Conservation (phyloP, 176 grass and related monocot genomes). For the Hordeum vulgare region DNA sequence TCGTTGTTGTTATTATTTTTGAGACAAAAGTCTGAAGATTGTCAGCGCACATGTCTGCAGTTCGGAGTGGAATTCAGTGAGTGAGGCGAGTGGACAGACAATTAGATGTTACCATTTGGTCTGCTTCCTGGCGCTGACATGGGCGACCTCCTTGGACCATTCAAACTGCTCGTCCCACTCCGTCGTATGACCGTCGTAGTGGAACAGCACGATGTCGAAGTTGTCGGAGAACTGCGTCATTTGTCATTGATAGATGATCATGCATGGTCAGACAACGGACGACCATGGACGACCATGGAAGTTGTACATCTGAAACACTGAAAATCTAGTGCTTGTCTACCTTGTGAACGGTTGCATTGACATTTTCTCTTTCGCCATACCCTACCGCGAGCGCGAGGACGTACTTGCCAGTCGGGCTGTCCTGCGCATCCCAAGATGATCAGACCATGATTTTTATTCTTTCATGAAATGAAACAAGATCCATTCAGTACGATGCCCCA, state of each 20-base stretch:
- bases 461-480: background rate
- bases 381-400: conserved; percentile 6
- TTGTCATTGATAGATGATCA: no score
- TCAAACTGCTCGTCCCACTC: conserved; percentile 32
- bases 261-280: no score
- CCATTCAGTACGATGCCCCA: background rate
- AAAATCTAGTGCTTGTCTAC: background rate
- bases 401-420: background rate
- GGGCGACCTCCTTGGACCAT: conserved; percentile 28
- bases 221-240: background rate
- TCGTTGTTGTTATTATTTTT: background rate
- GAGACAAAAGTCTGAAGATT: background rate
- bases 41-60: background rate
- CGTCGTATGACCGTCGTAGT: conserved; percentile 2
- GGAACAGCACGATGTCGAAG: conserved; percentile 34
- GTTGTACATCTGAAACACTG: background rate
- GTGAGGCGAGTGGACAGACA: no score
- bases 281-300: background rate
- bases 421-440: background rate
- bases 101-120: conserved; percentile 20
- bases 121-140: conserved; percentile 32
- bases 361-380: background rate
- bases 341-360: conserved; percentile 20
- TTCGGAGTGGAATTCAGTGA: background rate
- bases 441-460: background rate